Conservation (phyloP, 2,329 filamentous ascomycete species). For the Scedosporium apiospermum region DNA sequence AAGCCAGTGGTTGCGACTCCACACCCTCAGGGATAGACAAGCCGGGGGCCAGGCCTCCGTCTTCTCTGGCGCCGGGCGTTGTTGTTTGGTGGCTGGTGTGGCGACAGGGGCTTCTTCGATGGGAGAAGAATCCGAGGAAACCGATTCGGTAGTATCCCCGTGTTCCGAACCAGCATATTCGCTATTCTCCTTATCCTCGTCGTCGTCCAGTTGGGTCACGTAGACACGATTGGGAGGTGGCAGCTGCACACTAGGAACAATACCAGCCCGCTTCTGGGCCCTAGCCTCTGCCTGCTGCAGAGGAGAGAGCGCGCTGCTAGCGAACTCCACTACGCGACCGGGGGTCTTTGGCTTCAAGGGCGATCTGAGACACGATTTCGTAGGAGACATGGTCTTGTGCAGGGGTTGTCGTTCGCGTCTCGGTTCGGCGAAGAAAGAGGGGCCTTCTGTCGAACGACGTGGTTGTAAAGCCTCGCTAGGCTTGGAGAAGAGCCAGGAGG, state of each 20-base stretch:
- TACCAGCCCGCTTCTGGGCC: background rate
- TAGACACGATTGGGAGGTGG: conserved; percentile 5
- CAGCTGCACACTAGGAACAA: conserved; percentile 21
- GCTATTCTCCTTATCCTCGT: conserved; percentile 23
- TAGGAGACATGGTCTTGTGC: conserved; percentile 41
- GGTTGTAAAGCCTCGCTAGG: background rate
- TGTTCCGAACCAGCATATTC: conserved; percentile 13
- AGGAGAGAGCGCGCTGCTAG: conserved; percentile 38
- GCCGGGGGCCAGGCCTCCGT: background rate
- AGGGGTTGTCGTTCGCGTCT: conserved; percentile 33
- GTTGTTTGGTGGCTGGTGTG: background rate
- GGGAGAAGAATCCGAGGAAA: background rate
- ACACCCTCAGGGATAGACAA: conserved; percentile 30
- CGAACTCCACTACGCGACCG: conserved; percentile 49
- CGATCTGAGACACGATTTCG: conserved; percentile 47
- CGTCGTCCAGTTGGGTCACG: conserved; percentile 7
- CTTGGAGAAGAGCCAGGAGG: conserved; percentile 22
- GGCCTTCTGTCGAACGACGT: background rate
- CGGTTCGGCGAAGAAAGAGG: background rate
- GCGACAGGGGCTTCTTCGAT: background rate
- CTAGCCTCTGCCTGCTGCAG: conserved; percentile 24
- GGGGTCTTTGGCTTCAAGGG: conserved; percentile 48
- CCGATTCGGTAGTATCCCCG: background rate
- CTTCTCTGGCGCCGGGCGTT: background rate
- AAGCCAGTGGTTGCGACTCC: conserved; percentile 44